Evolutionary conservation across 345 rosid genomes (phyloP), one percentile per base, ranked within the genome.

Genomic region (Acer yangbiense): DNA sequence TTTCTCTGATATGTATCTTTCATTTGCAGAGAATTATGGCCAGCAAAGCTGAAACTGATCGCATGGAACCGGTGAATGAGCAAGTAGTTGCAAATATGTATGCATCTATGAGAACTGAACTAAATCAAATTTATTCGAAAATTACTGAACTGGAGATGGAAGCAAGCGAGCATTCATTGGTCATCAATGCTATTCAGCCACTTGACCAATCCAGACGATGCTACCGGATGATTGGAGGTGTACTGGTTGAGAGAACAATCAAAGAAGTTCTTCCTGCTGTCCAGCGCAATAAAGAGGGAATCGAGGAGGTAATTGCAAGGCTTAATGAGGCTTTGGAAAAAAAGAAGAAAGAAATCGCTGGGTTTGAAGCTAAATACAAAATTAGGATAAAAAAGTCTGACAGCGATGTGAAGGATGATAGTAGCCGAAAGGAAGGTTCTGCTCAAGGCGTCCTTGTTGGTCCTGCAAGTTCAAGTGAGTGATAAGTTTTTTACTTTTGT

Each of bases 361-460:
- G 92, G 63, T 88, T 96, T 32, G 99, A 96, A 83, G 83, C 95
- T 0, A 90, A 91, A 81, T 93, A 92, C 86, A 92, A 93, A 83
- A 95, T 95, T 76, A 92, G 95, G 90, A 85, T 95, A 20, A 83
- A 89, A 75, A 95, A 92, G 72, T 80, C 91, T 12, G 90, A 85
- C 20, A 52, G 69, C 69, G 87, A 86, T 25, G 82, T 81, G 70
- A 85, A 79, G 74, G 88, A 89, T 65, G 92, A 83, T 68, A 79
- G 82, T 73, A 83, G 62, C 83, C 86, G 81, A 75, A 92, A 96
- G 83, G 98, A 96, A 81, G 93, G 93, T 72, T 80, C 92, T 57
- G 89, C 99, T 84, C 98, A 95, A 86, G 98, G 99, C 72, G 99
- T 96, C 76, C 98, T 96, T 64, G 99, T 94, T 9, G 97, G 99